These are phyloP conservation scores for Sordaria brevicollis DNA, from an alignment of 495 filamentous ascomycete species.

Conservation along the genomic window DNA sequence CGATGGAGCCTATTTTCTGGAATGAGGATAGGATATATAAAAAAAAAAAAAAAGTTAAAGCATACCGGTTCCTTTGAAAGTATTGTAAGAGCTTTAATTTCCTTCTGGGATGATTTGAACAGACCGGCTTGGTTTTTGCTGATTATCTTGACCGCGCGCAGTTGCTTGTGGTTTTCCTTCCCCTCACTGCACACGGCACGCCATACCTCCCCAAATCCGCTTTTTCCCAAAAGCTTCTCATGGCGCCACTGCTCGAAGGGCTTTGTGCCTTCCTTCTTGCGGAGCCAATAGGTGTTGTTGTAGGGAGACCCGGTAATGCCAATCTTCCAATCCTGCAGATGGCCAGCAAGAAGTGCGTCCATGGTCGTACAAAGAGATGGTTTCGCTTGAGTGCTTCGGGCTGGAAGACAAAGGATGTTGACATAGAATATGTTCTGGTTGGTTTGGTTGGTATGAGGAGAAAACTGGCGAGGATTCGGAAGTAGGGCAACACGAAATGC, in stretches of 20 bases:
- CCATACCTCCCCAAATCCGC: background rate
- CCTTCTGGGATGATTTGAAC: background rate
- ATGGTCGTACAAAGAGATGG: background rate
- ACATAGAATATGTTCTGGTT: no score
- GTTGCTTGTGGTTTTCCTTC: background rate
- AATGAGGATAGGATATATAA: background rate
- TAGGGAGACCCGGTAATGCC: background rate
- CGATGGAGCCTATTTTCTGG: background rate
- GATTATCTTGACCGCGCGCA: background rate
- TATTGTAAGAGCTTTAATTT: background rate
- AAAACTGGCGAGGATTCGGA: no score
- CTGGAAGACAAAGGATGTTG: no score
- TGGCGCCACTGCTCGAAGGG: background rate
- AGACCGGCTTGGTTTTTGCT: background rate
- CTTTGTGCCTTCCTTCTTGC: background rate
- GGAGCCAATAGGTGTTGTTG: background rate
- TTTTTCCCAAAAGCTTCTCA: background rate
- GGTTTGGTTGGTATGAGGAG: no score
- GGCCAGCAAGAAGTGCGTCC: background rate
- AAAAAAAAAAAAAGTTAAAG: background rate
- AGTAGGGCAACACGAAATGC: no score
- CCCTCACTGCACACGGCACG: background rate
- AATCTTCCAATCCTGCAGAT: background rate
- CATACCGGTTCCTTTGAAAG: background rate
- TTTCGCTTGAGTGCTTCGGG: background rate